Evolutionary conservation across 345 rosid genomes (phyloP), one percentile per base, ranked within the genome.

Genomic region (Boechera stricta): DNA sequence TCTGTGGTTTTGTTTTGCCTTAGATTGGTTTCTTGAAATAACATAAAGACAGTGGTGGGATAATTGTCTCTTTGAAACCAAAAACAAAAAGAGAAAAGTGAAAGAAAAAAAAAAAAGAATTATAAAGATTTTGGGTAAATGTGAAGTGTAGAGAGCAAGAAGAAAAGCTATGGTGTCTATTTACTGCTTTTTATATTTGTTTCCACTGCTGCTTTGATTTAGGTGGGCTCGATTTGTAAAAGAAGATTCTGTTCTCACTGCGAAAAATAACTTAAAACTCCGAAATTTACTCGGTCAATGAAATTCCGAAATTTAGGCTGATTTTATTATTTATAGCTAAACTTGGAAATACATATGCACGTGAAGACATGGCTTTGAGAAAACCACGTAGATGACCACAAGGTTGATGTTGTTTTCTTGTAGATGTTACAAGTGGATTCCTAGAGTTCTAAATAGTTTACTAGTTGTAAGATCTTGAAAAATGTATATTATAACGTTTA

Each of bases 1-100:
- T 79, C 74, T 79, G 45, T 60, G 71, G 59, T 59, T 78, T 72
- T 79, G 82, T 73, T 79, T 78, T 79, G 64, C 55, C 69, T 78
- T 72, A 28, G 73, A 29, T 49, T 77, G 59, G 72, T 56, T 72
- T 38, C 6, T 18, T 49, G 59, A 56, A 57, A 48, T 76, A 64
- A 71, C 67, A 49, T 71, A 72, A 65, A 72, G 73, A 64, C 67
- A 64, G 42, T 47, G 38, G 10, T 33, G 52, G 1, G 57, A 63
- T 31, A 10, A 42, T 51, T 77, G 58, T 64, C 75, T 44, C 35
- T 54, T 61, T 70, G 3, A 26, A 7, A 45, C 15, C 5, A n/a
- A 1, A 57, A 57, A 56, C 5, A 54, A 31, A 71, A 49, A 26
- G 12, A 2, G 5, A 32, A 26, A 58, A 47, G 29, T 29, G 49